These are phyloP conservation scores for Fusarium brevicatenulatum DNA, from an alignment of 2,329 filamentous ascomycete species.

Conservation along the genomic window DNA sequence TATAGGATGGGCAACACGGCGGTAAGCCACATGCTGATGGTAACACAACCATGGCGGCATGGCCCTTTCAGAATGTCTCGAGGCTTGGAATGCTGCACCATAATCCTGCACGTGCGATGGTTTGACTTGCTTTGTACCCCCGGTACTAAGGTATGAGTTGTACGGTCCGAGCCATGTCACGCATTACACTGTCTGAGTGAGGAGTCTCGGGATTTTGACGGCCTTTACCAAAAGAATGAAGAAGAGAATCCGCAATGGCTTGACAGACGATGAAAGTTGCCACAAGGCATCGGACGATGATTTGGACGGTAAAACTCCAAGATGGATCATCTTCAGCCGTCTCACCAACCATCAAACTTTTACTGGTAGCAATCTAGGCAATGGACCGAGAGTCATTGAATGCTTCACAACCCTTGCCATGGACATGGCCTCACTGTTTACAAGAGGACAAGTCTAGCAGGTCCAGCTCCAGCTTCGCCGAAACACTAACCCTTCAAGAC, in stretches of 20 bases:
- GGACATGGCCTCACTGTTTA: conserved; percentile 26
- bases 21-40: conserved; percentile 41
- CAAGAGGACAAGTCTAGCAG: conserved; percentile 14
- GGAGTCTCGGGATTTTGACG: conserved; percentile 25
- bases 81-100: conserved; percentile 40
- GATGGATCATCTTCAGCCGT: conserved; percentile 33
- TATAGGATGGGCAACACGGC: conserved; percentile 11
- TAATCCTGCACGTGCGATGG: conserved; percentile 41
- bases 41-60: conserved; percentile 29
- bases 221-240: conserved; percentile 9
- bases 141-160: conserved; percentile 2
- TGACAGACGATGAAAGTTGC: conserved; percentile 24
- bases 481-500: conserved; percentile 22
- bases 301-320: conserved; percentile 33
- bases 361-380: neutral
- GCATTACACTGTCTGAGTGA: conserved; percentile 20
- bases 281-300: conserved; percentile 25
- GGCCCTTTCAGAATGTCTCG: conserved; percentile 34
- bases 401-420: conserved; percentile 24
- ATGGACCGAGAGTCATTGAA: conserved; percentile 16
- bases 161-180: conserved; percentile 30
- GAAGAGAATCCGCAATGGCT: neutral
- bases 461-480: conserved; percentile 8
- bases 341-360: conserved; percentile 22
- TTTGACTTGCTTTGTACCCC: conserved; percentile 29